Base-by-base conservation (phyloP, 768 basidiomycete species). In the Kwoniella shandongensis region DNA sequence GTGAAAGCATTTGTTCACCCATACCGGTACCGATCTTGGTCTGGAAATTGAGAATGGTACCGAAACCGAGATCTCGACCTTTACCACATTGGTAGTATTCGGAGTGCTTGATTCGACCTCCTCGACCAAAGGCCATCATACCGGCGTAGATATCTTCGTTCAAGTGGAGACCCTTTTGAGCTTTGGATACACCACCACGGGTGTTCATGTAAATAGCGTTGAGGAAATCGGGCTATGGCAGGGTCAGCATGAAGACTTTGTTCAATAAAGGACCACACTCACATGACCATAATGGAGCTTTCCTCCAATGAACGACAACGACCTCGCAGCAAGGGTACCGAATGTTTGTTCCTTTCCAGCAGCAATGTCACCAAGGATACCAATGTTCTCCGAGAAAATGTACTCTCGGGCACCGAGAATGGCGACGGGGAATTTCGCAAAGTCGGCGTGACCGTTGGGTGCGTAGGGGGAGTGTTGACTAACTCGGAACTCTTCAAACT, bases 21-120 rank as follows among this genome's bases (percentile, higher is more conserved):
- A 99, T 99, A 77, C 96, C 96, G n/a, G 93, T 98, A 12, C 96
- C 94, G 69, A 99, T 93, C 84, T 99, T 99, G 54, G 96, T 99
- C 82, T 91, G 88, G 88, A 99, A 99, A 78, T 99, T 99, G 69
- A 99, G 80, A 72, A 98, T 98, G 20, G 96, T 99, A 29, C 94
- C 94, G 77, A 99, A 98, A 23, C 96, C 96, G 59, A 99, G 85
- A 81, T 98, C 96, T 77, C 96, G 87, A 53, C 96, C 96, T 78
- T 98, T 97, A 46, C 94, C 93, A 72, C 94, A 98, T 79, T 97
- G 94, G 76, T 92, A 99, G 78, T 99, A 99, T 79, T 99, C 96
- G 30, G 92, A 93, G 73, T 99, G 96, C 81, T 98, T 99, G 83
- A 99, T 98, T 57, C 89, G 83, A 27, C 88, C 94, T 29, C 96